Evolutionary conservation across 441 rosid species (phyloP).

Genomic region (Eruca vesicaria): DNA sequence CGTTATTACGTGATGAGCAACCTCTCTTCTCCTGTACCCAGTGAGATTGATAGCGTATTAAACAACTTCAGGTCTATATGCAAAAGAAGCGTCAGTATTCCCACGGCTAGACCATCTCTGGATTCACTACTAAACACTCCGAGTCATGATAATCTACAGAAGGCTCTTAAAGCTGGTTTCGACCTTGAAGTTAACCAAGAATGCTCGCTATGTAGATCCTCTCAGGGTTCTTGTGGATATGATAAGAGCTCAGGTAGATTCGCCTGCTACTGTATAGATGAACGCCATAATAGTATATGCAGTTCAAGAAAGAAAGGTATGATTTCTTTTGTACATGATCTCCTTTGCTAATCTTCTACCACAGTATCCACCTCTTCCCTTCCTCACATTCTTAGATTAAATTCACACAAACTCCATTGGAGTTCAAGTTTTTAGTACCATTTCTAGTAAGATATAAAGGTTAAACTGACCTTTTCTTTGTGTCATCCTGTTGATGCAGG

Average conservation of each 20-base stretch:
- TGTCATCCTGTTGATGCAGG: too few relatives aligned
- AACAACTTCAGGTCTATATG: too few relatives aligned
- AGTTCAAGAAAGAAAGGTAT: too few relatives aligned
- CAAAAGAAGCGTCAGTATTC: conserved; percentile 18
- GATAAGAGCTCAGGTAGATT: not conserved
- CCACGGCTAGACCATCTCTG: not conserved
- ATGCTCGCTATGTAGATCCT: conserved; percentile 18
- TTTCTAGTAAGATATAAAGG: too few relatives aligned
- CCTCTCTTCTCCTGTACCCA: too few relatives aligned
- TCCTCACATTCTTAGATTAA: too few relatives aligned
- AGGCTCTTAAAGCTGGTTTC: conserved; percentile 41
- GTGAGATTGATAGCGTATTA: too few relatives aligned
- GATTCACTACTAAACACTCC: fast-evolving
- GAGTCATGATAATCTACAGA: not conserved
- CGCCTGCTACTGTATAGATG: not conserved
- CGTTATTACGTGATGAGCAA: too few relatives aligned
- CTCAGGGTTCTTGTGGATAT: conserved; percentile 25
- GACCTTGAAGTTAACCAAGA: conserved; percentile 31
- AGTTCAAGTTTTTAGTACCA: not conserved
- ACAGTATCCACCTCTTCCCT: not conserved
- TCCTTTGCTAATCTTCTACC: too few relatives aligned
- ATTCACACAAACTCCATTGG: not conserved
- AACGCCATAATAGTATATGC: not conserved
- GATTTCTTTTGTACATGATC: too few relatives aligned
- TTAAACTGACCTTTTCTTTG: too few relatives aligned